Base-by-base conservation (phyloP, 2,329 filamentous ascomycete genomes). In the Epichloe baconii region DNA sequence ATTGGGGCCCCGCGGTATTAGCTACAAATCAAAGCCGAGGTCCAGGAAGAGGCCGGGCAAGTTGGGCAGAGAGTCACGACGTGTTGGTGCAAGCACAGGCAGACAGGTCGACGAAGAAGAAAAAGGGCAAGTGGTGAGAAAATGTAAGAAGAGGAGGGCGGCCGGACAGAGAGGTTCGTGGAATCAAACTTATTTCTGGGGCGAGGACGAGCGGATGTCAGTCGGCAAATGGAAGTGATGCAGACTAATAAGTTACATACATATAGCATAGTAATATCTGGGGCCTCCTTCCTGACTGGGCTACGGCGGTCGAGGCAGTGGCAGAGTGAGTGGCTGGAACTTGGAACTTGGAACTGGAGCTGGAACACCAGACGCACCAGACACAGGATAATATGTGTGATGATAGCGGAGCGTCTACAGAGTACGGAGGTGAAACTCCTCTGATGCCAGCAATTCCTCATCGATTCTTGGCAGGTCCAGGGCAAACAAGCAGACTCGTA, bases 1-100 rank as follows among this genome's bases (percentile, higher is more conserved):
- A n/a, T n/a, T n/a, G 54, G 23, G 54, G 55, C 53, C 49, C 53
- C 53, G 54, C 52, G 56, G 51, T 50, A 21, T 21, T 21, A 52
- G 55, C 50, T 57, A 31, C 52, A 48, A 21, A 44, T 44, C 35
- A 46, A 44, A 56, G 52, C 54, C 51, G 54, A 55, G 51, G 53
- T 49, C 37, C 46, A 49, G 17, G 15, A 31, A 31, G 26, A 6
- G 14, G 15, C 43, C 26, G 17, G 41, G 41, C 19, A 19, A 43
- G 41, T 19, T 43, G n/a, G 11, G 7, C 11, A 43, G 41, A 31
- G 26, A 23, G 19, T 17, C 7, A 19, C 40, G 37, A 40, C 8
- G 35, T 34, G 41, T 21, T 7, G 48, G 34, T 6, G 11, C 19
- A 31, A 42, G 42, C 35, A 10, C 14, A 6, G 36, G 44, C 17